A percentile compares a stretch with the other conserved stretches of the same genome.
These are phyloP conservation scores for Mytilinidion resinicola DNA, from an alignment of 495 filamentous ascomycete species.

Conservation along the genomic window DNA sequence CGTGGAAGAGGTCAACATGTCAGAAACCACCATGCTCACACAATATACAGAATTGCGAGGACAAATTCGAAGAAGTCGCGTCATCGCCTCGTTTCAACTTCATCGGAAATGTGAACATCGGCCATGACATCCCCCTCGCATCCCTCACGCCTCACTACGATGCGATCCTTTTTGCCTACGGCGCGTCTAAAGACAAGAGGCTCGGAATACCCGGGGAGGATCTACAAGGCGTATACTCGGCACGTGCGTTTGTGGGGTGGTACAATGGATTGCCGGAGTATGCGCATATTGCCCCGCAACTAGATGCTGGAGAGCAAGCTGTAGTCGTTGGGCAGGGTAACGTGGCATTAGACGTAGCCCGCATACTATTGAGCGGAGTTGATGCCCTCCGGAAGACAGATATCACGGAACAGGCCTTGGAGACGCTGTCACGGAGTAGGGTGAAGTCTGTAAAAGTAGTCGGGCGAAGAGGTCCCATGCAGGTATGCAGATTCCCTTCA, in stretches of 20 bases:
- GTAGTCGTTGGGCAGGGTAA: slow-evolving; percentile 93
- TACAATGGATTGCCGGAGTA: slow-evolving; percentile 93
- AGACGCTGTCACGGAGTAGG: slow-evolving; percentile 62
- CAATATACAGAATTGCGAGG: slow-evolving; percentile 72
- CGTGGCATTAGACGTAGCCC: slow-evolving; percentile 87
- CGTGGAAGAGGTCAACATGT: slow-evolving; percentile 5
- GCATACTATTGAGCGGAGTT: slow-evolving; percentile 72
- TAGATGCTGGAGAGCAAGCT: slow-evolving; percentile 73
- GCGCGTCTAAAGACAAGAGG: slow-evolving; percentile 72
- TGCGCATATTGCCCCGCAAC: slow-evolving; percentile 65
- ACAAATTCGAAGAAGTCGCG: slow-evolving; percentile 86
- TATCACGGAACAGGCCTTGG: slow-evolving; percentile 76
- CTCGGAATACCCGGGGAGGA: slow-evolving; percentile 80
- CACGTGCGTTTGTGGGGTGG: slow-evolving; percentile 94
- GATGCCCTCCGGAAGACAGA: slow-evolving; percentile 73
- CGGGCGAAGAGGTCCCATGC: slow-evolving; percentile 80
- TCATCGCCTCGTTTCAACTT: slow-evolving; percentile 77
- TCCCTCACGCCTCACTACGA: slow-evolving; percentile 77
- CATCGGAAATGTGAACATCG: slow-evolving; percentile 81
- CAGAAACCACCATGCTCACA: background rate
- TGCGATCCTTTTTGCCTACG: slow-evolving; percentile 88
- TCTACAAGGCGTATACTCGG: slow-evolving; percentile 72
- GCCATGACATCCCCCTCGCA: slow-evolving; percentile 61
- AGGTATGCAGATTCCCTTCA: slow-evolving; percentile 43
- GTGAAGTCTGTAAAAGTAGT: slow-evolving; percentile 77